Percentiles rank a stretch among this genome's conserved stretches.
Evolutionary conservation across 371 early-diverging fungal species (phyloP).

Genomic region (Rhizopus sp.): DNA sequence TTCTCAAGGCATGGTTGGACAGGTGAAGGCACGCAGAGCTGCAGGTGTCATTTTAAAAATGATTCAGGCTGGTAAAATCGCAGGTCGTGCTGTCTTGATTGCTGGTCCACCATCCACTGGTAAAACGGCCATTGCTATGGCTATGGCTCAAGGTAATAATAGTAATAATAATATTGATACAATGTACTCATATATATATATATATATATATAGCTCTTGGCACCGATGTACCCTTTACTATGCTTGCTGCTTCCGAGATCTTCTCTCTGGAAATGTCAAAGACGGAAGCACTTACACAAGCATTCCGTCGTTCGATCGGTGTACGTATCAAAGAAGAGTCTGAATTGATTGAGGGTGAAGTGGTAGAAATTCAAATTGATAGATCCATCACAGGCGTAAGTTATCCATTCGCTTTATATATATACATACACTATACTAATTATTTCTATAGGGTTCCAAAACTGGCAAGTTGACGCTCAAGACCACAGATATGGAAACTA

Average conservation of each 20-base stretch:
- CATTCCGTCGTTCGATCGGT: slow-evolving; percentile 95
- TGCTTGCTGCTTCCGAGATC: slow-evolving; percentile 96
- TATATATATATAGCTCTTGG: no score
- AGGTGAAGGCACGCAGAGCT: slow-evolving; percentile 93
- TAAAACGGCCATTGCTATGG: slow-evolving; percentile 95
- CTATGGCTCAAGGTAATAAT: slow-evolving; percentile 74
- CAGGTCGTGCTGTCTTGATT: slow-evolving; percentile 96
- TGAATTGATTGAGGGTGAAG: slow-evolving; percentile 99
- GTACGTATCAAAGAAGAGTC: slow-evolving; percentile 98
- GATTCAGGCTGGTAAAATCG: slow-evolving; percentile 95
- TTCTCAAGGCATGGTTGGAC: slow-evolving; percentile 99
- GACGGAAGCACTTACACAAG: slow-evolving; percentile 98
- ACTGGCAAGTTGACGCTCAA: slow-evolving; percentile 97
- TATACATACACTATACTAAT: not conserved
- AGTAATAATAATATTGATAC: not conserved
- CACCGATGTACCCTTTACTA: slow-evolving; percentile 94
- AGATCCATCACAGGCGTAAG: slow-evolving; percentile 89
- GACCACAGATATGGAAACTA: slow-evolving; percentile 99
- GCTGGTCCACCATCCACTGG: slow-evolving; percentile 99
- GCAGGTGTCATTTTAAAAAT: slow-evolving; percentile 94
- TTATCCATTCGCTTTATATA: not conserved
- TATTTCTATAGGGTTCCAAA: slow-evolving; percentile 68
- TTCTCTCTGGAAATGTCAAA: slow-evolving; percentile 98
- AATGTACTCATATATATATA: not conserved
- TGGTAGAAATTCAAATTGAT: slow-evolving; percentile 97